phyloP scores from a whole-genome alignment of 345 rosid genomes.

The Laguncularia racemosa region DNA sequence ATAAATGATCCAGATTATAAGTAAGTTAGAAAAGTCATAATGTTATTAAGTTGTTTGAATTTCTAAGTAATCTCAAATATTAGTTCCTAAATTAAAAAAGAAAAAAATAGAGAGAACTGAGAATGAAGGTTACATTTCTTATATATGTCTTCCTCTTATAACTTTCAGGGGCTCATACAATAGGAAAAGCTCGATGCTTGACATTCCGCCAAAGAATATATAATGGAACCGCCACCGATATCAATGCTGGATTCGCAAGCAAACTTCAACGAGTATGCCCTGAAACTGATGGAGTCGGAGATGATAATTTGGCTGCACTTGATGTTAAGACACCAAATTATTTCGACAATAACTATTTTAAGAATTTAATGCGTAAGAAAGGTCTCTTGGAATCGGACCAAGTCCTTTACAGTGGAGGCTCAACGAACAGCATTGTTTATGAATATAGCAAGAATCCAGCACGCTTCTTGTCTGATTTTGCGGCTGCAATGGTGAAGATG shows the following conservation, averaged over 20 bases:
- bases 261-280: constrained; percentile 39
- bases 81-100: no score
- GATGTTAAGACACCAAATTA: constrained; percentile 46
- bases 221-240: constrained; percentile 26
- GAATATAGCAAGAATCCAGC: constrained; percentile 32
- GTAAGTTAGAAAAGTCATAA: no score
- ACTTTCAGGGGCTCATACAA: constrained; percentile 39
- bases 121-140: no score
- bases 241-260: constrained; percentile 36
- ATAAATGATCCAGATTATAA: no score
- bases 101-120: no score
- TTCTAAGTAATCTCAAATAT: no score
- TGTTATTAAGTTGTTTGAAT: no score
- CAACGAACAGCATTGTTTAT: constrained; percentile 32
- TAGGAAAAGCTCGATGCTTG: constrained; percentile 47
- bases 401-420: constrained; percentile 34
- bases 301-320: constrained; percentile 26
- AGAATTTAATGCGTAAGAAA: constrained; percentile 39
- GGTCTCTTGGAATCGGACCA: constrained; percentile 50
- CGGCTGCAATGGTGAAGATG: constrained; percentile 11
- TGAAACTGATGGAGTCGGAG: constrained; percentile 1
- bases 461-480: constrained; percentile 17
- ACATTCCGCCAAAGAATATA: constrained; percentile 42
- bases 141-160: no score
- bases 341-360: constrained; percentile 50